Evolutionary conservation across 768 basidiomycete species (phyloP).

Genomic region (Calocybe indica): DNA sequence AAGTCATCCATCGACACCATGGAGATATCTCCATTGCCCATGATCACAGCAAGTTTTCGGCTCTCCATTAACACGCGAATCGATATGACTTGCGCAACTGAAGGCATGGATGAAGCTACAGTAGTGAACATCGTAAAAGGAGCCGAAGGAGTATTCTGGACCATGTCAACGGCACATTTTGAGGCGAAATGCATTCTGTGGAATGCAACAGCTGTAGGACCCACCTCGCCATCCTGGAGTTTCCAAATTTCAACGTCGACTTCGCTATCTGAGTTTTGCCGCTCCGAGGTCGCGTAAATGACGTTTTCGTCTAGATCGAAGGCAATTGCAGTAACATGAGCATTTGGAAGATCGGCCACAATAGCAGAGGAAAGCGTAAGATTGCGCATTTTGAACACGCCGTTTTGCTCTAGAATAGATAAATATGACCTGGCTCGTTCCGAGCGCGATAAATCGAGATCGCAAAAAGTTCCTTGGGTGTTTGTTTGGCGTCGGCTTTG

Average conservation of each 20-base stretch:
- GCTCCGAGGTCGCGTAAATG: conserved; percentile 54
- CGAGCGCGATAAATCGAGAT: neutral
- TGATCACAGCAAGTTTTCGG: conserved; percentile 59
- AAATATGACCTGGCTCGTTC: too few relatives aligned
- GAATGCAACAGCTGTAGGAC: neutral
- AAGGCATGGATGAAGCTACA: conserved; percentile 18
- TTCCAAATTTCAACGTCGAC: conserved; percentile 59
- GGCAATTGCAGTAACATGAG: conserved; percentile 39
- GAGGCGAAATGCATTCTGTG: too few relatives aligned
- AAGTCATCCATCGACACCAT: conserved; percentile 49
- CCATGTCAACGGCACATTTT: too few relatives aligned
- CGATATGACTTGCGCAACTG: conserved; percentile 44
- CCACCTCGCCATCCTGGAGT: conserved; percentile 17
- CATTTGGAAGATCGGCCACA: conserved; percentile 18
- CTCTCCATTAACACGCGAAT: conserved; percentile 70
- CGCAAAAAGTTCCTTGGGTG: conserved; percentile 9
- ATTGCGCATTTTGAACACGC: conserved; percentile 44
- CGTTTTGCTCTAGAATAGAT: conserved; percentile 3
- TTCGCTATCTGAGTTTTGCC: conserved; percentile 35
- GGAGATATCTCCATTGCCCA: conserved; percentile 79
- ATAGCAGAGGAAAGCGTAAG: conserved; percentile 35
- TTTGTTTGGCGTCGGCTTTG: conserved; percentile 5
- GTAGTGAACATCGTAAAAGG: conserved; percentile 32
- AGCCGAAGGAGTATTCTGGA: too few relatives aligned
- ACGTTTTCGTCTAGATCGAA: conserved; percentile 62